A percentile compares a stretch with the other conserved stretches of the same genome.
Evolutionary conservation across 495 filamentous ascomycete species (phyloP).

Genomic region (Sordaria brevicollis): DNA sequence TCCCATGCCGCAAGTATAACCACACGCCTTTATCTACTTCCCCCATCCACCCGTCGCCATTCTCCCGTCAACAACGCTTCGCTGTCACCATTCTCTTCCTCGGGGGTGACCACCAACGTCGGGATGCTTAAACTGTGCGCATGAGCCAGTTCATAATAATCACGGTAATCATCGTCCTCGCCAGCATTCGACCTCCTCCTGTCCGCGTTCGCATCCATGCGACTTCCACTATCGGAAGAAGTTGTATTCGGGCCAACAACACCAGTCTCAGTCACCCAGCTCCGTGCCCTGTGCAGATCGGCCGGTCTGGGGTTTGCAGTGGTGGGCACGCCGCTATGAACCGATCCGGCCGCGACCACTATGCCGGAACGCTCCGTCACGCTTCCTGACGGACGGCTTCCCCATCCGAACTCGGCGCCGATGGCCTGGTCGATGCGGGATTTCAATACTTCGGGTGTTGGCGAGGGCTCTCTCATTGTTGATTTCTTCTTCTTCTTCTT

Average conservation of each 20-base stretch:
- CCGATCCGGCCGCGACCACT: slow-evolving; percentile 14
- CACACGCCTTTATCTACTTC: neutral
- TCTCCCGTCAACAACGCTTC: slow-evolving; percentile 6
- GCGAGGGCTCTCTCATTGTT: neutral
- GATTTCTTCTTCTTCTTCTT: no score
- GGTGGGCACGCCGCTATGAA: slow-evolving; percentile 8
- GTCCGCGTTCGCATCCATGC: neutral
- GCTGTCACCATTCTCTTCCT: slow-evolving; percentile 8
- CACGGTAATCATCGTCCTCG: slow-evolving; percentile 4
- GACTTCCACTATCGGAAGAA: neutral
- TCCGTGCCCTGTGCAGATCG: slow-evolving; percentile 6
- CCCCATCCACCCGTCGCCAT: neutral
- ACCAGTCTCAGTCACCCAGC: slow-evolving; percentile 15
- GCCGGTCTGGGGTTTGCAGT: no score
- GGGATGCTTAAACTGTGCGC: slow-evolving; percentile 4
- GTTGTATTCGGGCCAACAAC: neutral
- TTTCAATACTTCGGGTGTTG: slow-evolving; percentile 5
- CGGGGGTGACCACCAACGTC: slow-evolving; percentile 3
- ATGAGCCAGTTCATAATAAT: neutral
- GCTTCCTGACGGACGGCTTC: neutral
- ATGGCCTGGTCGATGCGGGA: slow-evolving; percentile 24
- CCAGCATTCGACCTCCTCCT: slow-evolving; percentile 2
- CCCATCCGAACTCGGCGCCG: slow-evolving; percentile 32
- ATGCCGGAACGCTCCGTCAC: neutral
- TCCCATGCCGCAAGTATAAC: no score